Evolutionary conservation across 176 grass and related monocot species (phyloP).

Genomic region (Oryza longistaminata): DNA sequence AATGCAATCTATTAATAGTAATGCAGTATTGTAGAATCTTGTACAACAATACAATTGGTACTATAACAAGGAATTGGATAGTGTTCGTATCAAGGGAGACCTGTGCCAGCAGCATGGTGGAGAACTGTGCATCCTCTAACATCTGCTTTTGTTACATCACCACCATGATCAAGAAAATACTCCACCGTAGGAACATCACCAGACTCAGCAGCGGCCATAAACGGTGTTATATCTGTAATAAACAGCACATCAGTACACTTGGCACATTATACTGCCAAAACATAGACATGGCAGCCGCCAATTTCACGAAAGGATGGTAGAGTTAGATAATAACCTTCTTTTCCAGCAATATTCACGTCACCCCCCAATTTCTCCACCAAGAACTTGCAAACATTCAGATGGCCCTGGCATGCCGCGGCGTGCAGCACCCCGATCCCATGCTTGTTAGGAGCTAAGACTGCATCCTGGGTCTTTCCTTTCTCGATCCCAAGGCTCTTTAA

Average conservation of each 20-base stretch:
- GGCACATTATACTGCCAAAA: background rate
- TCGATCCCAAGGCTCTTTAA: background rate
- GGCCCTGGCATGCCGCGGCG: background rate
- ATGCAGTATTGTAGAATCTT: background rate
- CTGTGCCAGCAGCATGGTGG: slow-evolving; percentile 22
- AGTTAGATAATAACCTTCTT: background rate
- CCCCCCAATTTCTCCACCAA: slow-evolving; percentile 27
- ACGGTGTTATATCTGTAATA: slow-evolving; percentile 18
- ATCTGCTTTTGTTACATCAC: slow-evolving; percentile 37
- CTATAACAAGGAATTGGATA: background rate
- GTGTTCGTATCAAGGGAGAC: background rate
- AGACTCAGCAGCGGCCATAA: slow-evolving; percentile 33
- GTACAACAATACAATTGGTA: background rate
- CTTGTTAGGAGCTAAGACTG: background rate
- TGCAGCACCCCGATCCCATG: slow-evolving; percentile 10
- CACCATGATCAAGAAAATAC: slow-evolving; percentile 38
- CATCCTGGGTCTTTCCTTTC: background rate
- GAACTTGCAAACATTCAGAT: slow-evolving; percentile 45
- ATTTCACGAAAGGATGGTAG: no score
- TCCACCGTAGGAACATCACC: slow-evolving; percentile 31
- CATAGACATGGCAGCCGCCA: background rate
- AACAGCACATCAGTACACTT: background rate
- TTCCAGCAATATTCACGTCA: background rate
- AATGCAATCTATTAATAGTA: background rate
- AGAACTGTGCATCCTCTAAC: background rate